These are phyloP conservation scores for Rheum nobile DNA, from an alignment of 148 eudicot species.

Conservation along the genomic window DNA sequence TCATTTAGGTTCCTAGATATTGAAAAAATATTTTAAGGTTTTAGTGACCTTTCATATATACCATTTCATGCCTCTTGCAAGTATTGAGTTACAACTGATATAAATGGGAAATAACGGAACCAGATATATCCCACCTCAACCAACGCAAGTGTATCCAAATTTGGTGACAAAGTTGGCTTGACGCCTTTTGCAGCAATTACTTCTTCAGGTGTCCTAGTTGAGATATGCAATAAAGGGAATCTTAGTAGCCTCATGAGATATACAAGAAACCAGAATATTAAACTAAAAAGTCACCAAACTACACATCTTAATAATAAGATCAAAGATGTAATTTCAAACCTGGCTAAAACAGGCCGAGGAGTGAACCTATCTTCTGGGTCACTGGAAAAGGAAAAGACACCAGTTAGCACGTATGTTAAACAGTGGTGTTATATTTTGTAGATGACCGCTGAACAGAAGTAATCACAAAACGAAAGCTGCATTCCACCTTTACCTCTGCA, in stretches of 20 bases:
- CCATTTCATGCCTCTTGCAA: background rate
- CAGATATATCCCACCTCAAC: conserved; percentile 82
- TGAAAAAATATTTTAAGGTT: background rate
- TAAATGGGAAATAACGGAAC: background rate
- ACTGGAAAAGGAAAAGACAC: conserved; percentile 27
- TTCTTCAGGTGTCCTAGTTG: conserved; percentile 90
- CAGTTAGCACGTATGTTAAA: background rate
- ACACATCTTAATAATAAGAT: background rate
- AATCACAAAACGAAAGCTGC: background rate
- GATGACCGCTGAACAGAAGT: background rate
- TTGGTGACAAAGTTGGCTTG: conserved; percentile 95
- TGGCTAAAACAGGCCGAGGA: conserved; percentile 87
- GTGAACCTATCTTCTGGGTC: conserved; percentile 87
- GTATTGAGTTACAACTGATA: background rate
- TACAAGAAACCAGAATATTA: background rate
- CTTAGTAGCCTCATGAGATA: background rate
- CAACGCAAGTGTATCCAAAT: conserved; percentile 82
- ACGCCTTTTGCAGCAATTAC: conserved; percentile 95
- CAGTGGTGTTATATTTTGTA: background rate
- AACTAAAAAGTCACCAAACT: no score
- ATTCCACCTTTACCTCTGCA: conserved; percentile 58
- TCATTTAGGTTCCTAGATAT: background rate
- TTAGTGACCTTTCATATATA: background rate
- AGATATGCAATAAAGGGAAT: background rate
- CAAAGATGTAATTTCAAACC: conserved; percentile 27